These are phyloP conservation scores for Daldinia eschscholtzii DNA, from an alignment of 2,329 filamentous ascomycete genomes.

Conservation along the genomic window DNA sequence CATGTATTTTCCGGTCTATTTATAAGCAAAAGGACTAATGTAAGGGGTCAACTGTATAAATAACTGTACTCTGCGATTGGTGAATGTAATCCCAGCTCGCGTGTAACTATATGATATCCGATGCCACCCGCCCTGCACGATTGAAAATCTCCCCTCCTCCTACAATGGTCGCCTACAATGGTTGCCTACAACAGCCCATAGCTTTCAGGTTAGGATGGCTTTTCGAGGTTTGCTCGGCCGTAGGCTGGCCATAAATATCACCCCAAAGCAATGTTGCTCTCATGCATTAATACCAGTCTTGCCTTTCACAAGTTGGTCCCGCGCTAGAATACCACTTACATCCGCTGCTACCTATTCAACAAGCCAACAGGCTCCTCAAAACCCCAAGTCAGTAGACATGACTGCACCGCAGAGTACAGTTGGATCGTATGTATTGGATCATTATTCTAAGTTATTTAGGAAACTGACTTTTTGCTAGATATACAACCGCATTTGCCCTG, in stretches of 20 bases:
- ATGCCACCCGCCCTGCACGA: background rate
- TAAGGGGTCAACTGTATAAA: too few species aligned
- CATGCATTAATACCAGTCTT: background rate
- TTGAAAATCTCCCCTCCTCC: background rate
- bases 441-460: background rate
- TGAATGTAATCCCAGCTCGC: background rate
- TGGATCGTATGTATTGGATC: slow-evolving; percentile 14
- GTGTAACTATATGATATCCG: slow-evolving; percentile 5
- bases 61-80: background rate
- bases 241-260: slow-evolving; percentile 6
- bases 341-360: slow-evolving; percentile 13
- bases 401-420: background rate
- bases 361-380: background rate
- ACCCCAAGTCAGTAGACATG: background rate
- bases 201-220: slow-evolving; percentile 3
- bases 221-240: slow-evolving; percentile 12
- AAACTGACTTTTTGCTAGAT: slow-evolving; percentile 46
- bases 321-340: slow-evolving; percentile 5
- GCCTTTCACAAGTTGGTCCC: slow-evolving; percentile 2
- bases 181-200: background rate
- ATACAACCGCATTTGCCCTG: slow-evolving; percentile 78
- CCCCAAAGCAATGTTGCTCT: slow-evolving; percentile 3
- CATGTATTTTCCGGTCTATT: too few species aligned
- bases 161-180: slow-evolving; percentile 1
- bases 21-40: too few species aligned